phyloP scores from a whole-genome alignment of 345 rosid species.

The Salix caprea region DNA sequence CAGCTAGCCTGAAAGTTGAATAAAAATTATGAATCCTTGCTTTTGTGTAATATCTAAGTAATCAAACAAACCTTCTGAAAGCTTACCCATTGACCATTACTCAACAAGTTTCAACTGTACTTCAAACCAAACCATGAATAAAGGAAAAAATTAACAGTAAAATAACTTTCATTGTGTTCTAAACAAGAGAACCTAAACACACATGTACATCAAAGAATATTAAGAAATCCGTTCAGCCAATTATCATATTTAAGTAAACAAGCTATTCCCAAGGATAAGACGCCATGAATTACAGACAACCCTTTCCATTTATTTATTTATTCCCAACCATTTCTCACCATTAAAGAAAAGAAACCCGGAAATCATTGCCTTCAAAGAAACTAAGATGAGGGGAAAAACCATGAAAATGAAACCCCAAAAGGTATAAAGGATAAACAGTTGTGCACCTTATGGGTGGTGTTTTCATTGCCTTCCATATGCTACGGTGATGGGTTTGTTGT shows the following conservation, averaged over 20 bases:
- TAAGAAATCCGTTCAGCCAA: too few relatives aligned
- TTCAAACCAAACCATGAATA: background rate
- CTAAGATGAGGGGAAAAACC: background rate
- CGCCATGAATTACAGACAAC: background rate
- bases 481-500: slow-evolving; percentile 4
- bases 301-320: background rate
- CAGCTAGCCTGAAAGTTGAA: background rate
- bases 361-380: background rate
- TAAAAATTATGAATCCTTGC: too few relatives aligned
- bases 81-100: background rate
- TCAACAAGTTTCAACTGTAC: background rate
- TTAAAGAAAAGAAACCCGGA: background rate
- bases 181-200: background rate
- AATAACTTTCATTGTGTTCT: background rate
- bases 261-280: too few relatives aligned
- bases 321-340: background rate
- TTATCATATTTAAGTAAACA: too few relatives aligned
- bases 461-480: slow-evolving; percentile 46
- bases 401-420: background rate
- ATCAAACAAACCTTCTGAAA: background rate
- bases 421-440: background rate
- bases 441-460: slow-evolving; percentile 36
- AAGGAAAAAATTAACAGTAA: background rate
- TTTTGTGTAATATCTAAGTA: background rate
- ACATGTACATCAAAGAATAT: background rate